Percentiles rank a stretch among this genome's conserved stretches.
These are phyloP conservation scores for Hemileccinum impolitum DNA, from an alignment of 768 basidiomycete species.

Conservation along the genomic window DNA sequence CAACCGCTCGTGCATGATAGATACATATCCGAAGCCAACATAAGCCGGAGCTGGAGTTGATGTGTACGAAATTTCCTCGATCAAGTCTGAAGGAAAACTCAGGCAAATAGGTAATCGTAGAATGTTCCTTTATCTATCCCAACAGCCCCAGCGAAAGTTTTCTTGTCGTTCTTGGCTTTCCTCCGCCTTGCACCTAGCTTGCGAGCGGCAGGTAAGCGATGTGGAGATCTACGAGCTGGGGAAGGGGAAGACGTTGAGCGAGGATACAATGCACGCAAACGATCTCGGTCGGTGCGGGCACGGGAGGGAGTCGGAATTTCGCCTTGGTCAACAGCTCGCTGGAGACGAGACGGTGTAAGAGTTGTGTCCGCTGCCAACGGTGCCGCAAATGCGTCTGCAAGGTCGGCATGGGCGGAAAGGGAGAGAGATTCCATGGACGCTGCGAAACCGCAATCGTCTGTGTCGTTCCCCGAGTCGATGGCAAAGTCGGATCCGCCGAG, in stretches of 20 bases:
- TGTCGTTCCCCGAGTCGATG: conserved; percentile 25
- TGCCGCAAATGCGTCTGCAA: conserved; percentile 9
- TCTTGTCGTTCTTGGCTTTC: conserved; percentile 15
- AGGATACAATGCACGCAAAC: conserved; percentile 30
- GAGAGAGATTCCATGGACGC: conserved; percentile 35
- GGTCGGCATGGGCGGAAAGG: conserved; percentile 26
- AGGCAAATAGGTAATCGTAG: conserved; percentile 46
- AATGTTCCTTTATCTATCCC: conserved; percentile 27
- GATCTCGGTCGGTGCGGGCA: conserved; percentile 23
- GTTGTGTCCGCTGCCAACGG: not conserved
- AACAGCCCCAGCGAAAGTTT: conserved; percentile 13
- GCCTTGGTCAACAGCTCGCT: not conserved
- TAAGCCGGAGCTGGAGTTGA: not conserved
- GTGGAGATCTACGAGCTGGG: conserved; percentile 39
- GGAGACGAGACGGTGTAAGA: conserved; percentile 5
- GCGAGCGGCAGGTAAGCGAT: conserved; percentile 19
- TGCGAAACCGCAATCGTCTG: conserved; percentile 25
- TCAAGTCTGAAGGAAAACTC: conserved; percentile 4
- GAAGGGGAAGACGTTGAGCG: conserved; percentile 54
- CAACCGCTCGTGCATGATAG: not conserved
- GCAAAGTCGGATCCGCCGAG: conserved; percentile 33
- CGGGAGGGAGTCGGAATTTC: conserved; percentile 10
- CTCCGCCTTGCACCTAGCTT: conserved; percentile 12
- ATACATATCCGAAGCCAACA: not conserved
- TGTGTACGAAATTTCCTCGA: no score